Evolutionary conservation across 2,329 filamentous ascomycete species (phyloP).

Genomic region (Thermomyces lanuginosus): DNA sequence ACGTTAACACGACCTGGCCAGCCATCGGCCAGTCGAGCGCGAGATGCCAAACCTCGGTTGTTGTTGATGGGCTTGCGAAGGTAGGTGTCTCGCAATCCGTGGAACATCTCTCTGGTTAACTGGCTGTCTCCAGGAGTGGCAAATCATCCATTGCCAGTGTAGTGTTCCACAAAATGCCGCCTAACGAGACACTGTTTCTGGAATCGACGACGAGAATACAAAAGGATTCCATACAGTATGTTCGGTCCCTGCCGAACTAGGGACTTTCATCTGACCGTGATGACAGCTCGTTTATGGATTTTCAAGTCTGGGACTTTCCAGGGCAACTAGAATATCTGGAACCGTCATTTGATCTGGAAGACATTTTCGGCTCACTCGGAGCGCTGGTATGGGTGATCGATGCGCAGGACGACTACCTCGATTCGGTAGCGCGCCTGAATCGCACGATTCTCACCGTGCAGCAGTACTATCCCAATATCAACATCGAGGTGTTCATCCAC

Average conservation of each 20-base stretch:
- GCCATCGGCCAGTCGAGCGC: slow-evolving; percentile 17
- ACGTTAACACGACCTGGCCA: slow-evolving; percentile 11
- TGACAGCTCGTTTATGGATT: slow-evolving; percentile 89
- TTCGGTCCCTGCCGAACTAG: slow-evolving; percentile 7
- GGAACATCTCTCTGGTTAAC: too few relatives aligned
- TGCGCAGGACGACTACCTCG: slow-evolving; percentile 92
- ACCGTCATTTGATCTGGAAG: slow-evolving; percentile 74
- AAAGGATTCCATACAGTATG: slow-evolving; percentile 88
- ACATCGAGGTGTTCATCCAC: slow-evolving; percentile 97
- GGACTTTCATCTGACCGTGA: slow-evolving; percentile 3
- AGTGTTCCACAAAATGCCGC: slow-evolving; percentile 96
- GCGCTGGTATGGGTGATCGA: slow-evolving; percentile 98
- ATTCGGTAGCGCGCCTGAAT: slow-evolving; percentile 75
- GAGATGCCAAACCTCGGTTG: slow-evolving; percentile 60
- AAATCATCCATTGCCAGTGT: slow-evolving; percentile 98
- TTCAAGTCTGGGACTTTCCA: slow-evolving; percentile 95
- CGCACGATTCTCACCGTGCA: slow-evolving; percentile 78
- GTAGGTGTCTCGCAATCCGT: slow-evolving; percentile 43
- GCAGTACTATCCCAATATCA: slow-evolving; percentile 77
- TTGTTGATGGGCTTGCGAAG: slow-evolving; percentile 90
- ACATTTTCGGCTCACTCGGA: slow-evolving; percentile 86
- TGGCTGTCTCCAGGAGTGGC: slow-evolving; percentile 80
- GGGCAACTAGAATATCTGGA: slow-evolving; percentile 89
- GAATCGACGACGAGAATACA: slow-evolving; percentile 90
- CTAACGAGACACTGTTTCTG: slow-evolving; percentile 86